Conservation (phyloP, 352 stramenopile species). For the Phytophthora pisi region DNA sequence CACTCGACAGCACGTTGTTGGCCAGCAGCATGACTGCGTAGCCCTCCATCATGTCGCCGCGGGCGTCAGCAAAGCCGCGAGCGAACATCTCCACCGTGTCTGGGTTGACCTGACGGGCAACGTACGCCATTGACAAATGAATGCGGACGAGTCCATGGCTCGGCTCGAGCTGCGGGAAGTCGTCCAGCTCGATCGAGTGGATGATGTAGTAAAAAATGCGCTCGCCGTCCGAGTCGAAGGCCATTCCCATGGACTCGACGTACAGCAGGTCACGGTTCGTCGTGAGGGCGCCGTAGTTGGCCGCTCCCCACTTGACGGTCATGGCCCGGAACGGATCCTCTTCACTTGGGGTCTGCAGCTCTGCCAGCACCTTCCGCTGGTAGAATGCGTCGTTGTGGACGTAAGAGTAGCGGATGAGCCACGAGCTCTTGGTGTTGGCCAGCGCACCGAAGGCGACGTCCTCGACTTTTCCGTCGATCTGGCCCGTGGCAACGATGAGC, state of each 20-base stretch:
- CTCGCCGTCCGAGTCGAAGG: slow-evolving; percentile 40
- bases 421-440: slow-evolving; percentile 30
- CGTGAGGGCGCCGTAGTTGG: slow-evolving; percentile 34
- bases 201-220: slow-evolving; percentile 49
- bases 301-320: slow-evolving; percentile 44
- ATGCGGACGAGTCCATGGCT: slow-evolving; percentile 42
- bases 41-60: slow-evolving; percentile 45
- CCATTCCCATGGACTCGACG: slow-evolving; percentile 46
- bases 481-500: slow-evolving; percentile 35
- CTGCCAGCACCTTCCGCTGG: slow-evolving; percentile 35
- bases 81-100: slow-evolving; percentile 53
- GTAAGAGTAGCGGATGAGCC: slow-evolving; percentile 40
- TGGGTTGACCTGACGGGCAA: slow-evolving; percentile 37
- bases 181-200: slow-evolving; percentile 43
- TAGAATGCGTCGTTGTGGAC: slow-evolving; percentile 38
- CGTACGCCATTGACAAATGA: slow-evolving; percentile 54
- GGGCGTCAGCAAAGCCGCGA: slow-evolving; percentile 50
- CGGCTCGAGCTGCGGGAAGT: slow-evolving; percentile 16
- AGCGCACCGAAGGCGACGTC: slow-evolving; percentile 38
- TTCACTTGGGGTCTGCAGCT: slow-evolving; percentile 29
- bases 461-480: slow-evolving; percentile 37
- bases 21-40: slow-evolving; percentile 42
- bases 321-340: slow-evolving; percentile 52
- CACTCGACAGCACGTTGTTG: slow-evolving; percentile 32
- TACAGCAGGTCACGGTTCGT: slow-evolving; percentile 44